phyloP scores from a whole-genome alignment of 129 eudicot genomes.

The Dittrichia graveolens region DNA sequence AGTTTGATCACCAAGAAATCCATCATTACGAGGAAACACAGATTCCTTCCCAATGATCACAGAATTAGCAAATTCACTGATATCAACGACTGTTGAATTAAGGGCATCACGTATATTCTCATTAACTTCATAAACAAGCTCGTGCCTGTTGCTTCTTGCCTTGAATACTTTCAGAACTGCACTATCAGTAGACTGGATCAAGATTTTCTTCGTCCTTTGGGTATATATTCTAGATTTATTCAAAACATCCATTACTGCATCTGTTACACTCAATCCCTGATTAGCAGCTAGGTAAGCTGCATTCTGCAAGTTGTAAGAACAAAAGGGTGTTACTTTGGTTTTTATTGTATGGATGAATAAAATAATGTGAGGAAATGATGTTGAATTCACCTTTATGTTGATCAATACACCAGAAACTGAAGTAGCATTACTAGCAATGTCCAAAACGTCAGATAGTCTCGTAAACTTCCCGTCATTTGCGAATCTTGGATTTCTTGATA shows the following conservation, averaged over 20 bases:
- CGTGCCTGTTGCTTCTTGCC: constrained; percentile 56
- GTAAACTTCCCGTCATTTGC: constrained; percentile 52
- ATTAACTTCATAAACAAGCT: constrained; percentile 68
- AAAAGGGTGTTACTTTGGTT: not conserved
- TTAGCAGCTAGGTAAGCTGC: constrained; percentile 70
- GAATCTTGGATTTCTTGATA: constrained; percentile 63
- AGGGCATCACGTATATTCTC: constrained; percentile 59
- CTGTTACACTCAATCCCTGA: constrained; percentile 61
- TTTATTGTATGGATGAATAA: not conserved
- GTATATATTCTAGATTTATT: constrained; percentile 46
- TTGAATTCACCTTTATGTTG: constrained; percentile 77
- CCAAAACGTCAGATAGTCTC: constrained; percentile 63
- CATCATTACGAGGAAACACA: constrained; percentile 44
- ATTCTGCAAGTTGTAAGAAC: constrained; percentile 48
- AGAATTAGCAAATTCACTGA: constrained; percentile 61
- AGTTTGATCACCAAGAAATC: constrained; percentile 53
- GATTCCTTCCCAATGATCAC: constrained; percentile 66
- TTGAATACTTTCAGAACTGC: constrained; percentile 56
- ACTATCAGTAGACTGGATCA: constrained; percentile 75
- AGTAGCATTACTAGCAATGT: constrained; percentile 52
- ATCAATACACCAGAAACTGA: constrained; percentile 82
- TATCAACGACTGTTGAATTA: constrained; percentile 66
- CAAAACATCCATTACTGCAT: constrained; percentile 63
- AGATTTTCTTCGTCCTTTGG: constrained; percentile 52
- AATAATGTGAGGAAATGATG: not conserved